A percentile compares a stretch with the other conserved stretches of the same genome.
Evolutionary conservation across 2,329 filamentous ascomycete species (phyloP).

Genomic region (Phialophora verrucosa): DNA sequence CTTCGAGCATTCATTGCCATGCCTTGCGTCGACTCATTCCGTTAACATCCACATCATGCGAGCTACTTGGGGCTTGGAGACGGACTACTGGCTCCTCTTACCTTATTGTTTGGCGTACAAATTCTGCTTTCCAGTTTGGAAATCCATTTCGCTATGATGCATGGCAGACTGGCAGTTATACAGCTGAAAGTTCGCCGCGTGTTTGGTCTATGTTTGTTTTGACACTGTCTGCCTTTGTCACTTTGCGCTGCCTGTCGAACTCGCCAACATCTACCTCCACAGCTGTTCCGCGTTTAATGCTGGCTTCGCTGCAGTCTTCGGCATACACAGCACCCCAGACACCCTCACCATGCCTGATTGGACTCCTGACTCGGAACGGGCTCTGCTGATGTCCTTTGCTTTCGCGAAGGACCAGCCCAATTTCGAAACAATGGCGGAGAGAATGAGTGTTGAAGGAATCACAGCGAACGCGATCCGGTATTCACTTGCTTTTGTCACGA

Average conservation of each 20-base stretch:
- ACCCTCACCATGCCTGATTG: not conserved
- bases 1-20: not conserved
- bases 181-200: not conserved
- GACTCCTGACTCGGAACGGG: not conserved
- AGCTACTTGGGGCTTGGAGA: not conserved
- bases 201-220: not conserved
- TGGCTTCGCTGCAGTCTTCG: not conserved
- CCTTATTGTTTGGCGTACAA: not conserved
- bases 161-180: not conserved
- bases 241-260: not conserved
- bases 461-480: constrained; percentile 1
- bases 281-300: not conserved
- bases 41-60: not conserved
- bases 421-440: constrained; percentile 2
- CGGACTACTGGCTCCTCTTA: not conserved
- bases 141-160: not conserved
- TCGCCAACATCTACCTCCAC: not conserved
- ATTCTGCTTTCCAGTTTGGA: not conserved
- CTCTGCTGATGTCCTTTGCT: not conserved
- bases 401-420: not conserved
- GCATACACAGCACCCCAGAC: not conserved
- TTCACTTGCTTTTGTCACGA: not conserved
- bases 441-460: not conserved
- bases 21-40: not conserved
- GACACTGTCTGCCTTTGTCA: not conserved